Evolutionary conservation across 352 stramenopile species (phyloP), one percentile per base, ranked within the genome.

Genomic region (Phytophthora syringae): DNA sequence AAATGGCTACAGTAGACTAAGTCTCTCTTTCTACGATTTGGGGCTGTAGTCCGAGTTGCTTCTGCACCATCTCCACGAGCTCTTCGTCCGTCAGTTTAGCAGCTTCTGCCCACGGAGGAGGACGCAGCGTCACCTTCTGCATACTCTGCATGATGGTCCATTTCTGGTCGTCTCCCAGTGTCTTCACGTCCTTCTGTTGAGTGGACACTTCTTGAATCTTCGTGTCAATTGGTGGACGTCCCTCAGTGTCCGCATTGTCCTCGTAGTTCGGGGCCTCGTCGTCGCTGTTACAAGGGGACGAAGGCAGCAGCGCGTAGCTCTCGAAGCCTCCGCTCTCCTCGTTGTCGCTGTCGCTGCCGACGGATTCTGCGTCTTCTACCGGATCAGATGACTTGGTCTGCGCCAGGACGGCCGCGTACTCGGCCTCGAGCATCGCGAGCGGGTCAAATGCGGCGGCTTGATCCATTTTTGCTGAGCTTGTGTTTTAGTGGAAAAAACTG

Each of bases 371-470:
- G 5, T 68, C 52, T n/a, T n/a, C n/a, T n/a, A n/a, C n/a, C n/a
- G n/a, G n/a, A n/a, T 47, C 30, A 49, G 18, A 20, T 9, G 22
- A 20, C 10, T 11, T 60, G 43, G 60, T 70, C 58, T 89, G 80
- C 21, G 79, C 79, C 39, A 92, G 13, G 7, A 90, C 77, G 7
- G 75, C 73, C 16, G 75, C 79, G 57, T 92, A 92, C 57, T 92
- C 83, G 47, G 76, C 79, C 18, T 92, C 83, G 1, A 92, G 70
- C 56, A 59, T 47, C 40, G 66, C 77, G 2, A 92, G 74, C 52
- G 77, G 80, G 60, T 92, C 82, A 37, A 78, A 72, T 20, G 54
- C 50, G 20, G 60, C 59, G 30, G 67, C 20, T 24, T 65, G 61
- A 25, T 77, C 70, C 68, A 85, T 72, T 47, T 57, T 56, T 39